Percentiles rank a stretch among this genome's conserved stretches.
These are phyloP conservation scores for Botrytis fabae DNA, from an alignment of 2,329 filamentous ascomycete genomes.

Conservation along the genomic window DNA sequence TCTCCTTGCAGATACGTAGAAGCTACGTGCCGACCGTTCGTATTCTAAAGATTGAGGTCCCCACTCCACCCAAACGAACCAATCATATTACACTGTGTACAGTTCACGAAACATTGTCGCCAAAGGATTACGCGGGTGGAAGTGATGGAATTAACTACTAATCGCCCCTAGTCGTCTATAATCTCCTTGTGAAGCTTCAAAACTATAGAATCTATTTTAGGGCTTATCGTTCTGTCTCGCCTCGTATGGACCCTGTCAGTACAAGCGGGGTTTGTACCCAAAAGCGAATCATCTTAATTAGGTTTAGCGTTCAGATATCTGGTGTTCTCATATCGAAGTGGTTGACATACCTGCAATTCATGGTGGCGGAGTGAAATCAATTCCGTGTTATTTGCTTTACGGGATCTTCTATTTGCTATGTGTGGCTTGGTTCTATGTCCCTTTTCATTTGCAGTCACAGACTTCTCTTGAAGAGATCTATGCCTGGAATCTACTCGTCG, in stretches of 20 bases:
- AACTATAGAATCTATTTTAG: neutral
- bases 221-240: neutral
- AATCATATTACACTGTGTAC: neutral
- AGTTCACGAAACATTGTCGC: neutral
- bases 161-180: neutral
- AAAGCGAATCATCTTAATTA: neutral
- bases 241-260: neutral
- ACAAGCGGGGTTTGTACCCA: neutral
- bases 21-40: neutral
- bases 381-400: neutral
- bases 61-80: neutral
- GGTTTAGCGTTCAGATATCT: neutral
- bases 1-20: neutral
- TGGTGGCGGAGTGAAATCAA: neutral
- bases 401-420: neutral
- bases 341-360: neutral
- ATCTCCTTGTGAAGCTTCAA: neutral
- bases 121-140: neutral
- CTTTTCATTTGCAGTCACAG: neutral
- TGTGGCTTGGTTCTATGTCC: neutral
- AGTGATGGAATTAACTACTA: neutral
- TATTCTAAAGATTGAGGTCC: neutral
- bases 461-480: neutral
- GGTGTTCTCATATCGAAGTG: neutral
- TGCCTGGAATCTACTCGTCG: neutral